A percentile compares a stretch with the other conserved stretches of the same genome.
These are phyloP conservation scores for Ambrosia hybrid DNA, from an alignment of 140 eudicot genomes.

Conservation along the genomic window DNA sequence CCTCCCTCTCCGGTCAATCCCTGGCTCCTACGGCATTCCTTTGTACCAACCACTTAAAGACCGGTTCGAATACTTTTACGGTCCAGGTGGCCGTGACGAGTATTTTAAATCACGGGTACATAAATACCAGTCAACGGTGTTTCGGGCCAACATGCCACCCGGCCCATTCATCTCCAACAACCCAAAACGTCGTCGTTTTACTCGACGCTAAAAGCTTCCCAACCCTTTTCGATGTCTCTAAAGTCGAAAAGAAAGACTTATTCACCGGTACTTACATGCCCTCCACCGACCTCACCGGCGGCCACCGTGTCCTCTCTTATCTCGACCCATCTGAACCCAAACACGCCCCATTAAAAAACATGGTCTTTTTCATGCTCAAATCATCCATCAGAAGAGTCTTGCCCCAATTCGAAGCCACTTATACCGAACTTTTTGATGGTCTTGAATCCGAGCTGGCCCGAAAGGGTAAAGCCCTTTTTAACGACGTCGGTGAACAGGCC, in stretches of 20 bases:
- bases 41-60: constrained; percentile 49
- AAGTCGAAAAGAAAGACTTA: constrained; percentile 60
- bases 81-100: constrained; percentile 55
- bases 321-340: constrained; percentile 70
- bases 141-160: constrained; percentile 68
- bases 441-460: constrained; percentile 44
- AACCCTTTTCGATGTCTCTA: constrained; percentile 50
- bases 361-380: constrained; percentile 46
- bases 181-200: constrained; percentile 57
- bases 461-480: constrained; percentile 53
- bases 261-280: constrained; percentile 73
- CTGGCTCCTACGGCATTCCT: constrained; percentile 64
- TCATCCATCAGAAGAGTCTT: constrained; percentile 38
- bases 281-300: constrained; percentile 72
- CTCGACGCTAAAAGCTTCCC: constrained; percentile 66
- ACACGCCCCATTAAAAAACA: constrained; percentile 45
- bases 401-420: constrained; percentile 50
- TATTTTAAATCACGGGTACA: constrained; percentile 48
- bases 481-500: constrained; percentile 51
- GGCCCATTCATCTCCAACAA: constrained; percentile 53
- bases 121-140: constrained; percentile 59
- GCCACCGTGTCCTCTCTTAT: constrained; percentile 55
- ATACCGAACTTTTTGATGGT: constrained; percentile 34
- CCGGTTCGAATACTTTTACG: constrained; percentile 56
- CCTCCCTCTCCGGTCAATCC: constrained; percentile 49